Percentiles rank a stretch among this genome's conserved stretches.
These are phyloP conservation scores for Zhuliangozyma blackwelliae DNA, from an alignment of 1,139 yeast genomes.

Conservation along the genomic window DNA sequence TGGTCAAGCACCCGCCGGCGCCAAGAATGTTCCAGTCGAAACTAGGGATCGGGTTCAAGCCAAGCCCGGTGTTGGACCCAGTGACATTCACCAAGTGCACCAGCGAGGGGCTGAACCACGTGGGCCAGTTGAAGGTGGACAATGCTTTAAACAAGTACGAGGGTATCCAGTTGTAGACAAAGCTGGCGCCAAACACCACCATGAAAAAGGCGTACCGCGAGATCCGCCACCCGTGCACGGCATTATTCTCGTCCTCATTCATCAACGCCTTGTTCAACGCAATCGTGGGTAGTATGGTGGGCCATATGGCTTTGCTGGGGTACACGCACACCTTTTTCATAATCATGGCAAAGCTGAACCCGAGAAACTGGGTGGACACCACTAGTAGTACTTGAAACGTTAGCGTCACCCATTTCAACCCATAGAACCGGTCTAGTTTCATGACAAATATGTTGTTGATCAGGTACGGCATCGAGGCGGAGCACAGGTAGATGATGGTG, in stretches of 20 bases:
- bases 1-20: constrained; percentile 37
- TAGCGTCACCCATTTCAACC: constrained; percentile 41
- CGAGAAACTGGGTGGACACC: constrained; percentile 41
- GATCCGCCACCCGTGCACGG: constrained; percentile 38
- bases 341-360: constrained; percentile 45
- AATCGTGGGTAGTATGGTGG: constrained; percentile 42
- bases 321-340: constrained; percentile 43
- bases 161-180: constrained; percentile 43
- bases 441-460: constrained; percentile 43
- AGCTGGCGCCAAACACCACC: constrained; percentile 28
- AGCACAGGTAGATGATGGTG: constrained; percentile 43
- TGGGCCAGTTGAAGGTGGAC: constrained; percentile 46
- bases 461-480: constrained; percentile 43
- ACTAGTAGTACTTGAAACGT: constrained; percentile 35
- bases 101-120: constrained; percentile 42
- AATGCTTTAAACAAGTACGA: constrained; percentile 38
- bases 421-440: constrained; percentile 42
- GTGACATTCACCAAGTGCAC: constrained; percentile 36
- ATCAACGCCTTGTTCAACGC: constrained; percentile 43
- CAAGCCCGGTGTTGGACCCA: constrained; percentile 37
- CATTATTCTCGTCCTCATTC: constrained; percentile 23
- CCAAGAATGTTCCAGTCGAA: constrained; percentile 45
- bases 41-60: constrained; percentile 41
- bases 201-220: constrained; percentile 39
- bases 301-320: constrained; percentile 46